Base-by-base conservation (phyloP, 495 filamentous ascomycete species). In the Ascodesmis nigricans region DNA sequence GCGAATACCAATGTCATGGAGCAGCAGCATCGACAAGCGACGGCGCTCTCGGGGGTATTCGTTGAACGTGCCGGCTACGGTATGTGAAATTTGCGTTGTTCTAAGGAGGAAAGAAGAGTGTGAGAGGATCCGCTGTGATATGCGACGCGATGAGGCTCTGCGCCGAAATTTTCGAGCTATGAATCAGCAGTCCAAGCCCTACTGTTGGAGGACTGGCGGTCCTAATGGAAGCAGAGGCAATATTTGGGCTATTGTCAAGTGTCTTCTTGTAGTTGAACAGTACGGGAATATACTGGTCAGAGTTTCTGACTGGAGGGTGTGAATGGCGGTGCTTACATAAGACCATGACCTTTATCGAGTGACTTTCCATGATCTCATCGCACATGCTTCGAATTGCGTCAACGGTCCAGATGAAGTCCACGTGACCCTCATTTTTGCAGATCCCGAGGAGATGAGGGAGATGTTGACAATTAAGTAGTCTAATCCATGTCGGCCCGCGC, bases 61-160 rank as follows among this genome's bases (percentile, higher is more conserved):
- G 57, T 61, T 58, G 57, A 67, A 69, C 60, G 65, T 66, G 66
- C 71, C 66, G 59, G 54, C 58, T 50, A 59, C 63, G 67, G 67
- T 69, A 49, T 56, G 69, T 73, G 43, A 51, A 53, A 60, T 69
- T 69, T 67, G 69, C 67, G 67, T 73, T 74, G 68, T 71, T 67
- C 64, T 67, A 55, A 38, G 50, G 54, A 58, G 57, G 49, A 52
- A 62, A 65, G 58, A 53, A 54, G 52, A 49, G 16, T 33, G 8
- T 16, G 36, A 11, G 27, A 29, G 14, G 18, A 16, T 8, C 3
- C 15, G 29, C 21, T 10, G 39, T 33, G 31, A 40, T 35, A 41
- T 40, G 37, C 31, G n/a, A 21, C 31, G 1, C 3, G 16, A 16
- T 18, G 10, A 14, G 8, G 36, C 3, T 21, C 11, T 7, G 18